phyloP scores from a whole-genome alignment of 2,329 filamentous ascomycete genomes.

The Arthrinium phaeospermum region DNA sequence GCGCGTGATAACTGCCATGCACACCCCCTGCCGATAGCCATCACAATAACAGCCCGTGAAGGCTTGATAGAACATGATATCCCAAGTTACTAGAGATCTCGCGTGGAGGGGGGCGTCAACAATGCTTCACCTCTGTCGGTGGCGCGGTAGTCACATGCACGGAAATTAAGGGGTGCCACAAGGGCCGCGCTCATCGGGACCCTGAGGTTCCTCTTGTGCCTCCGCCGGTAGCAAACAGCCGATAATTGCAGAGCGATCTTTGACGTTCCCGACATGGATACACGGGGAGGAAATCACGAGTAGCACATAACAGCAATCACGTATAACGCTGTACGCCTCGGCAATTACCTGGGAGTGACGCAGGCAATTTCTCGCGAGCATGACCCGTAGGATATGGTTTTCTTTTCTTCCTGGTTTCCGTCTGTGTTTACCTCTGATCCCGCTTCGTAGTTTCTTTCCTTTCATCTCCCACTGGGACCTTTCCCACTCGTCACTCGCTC shows the following conservation, averaged over 20 bases:
- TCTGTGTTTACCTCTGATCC: neutral
- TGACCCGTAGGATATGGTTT: neutral
- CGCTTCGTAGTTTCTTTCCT: too few species aligned
- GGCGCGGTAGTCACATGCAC: neutral
- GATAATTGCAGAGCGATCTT: neutral
- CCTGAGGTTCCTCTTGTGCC: neutral
- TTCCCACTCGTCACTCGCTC: neutral
- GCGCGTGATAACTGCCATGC: too few species aligned
- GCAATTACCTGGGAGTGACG: constrained; percentile 7
- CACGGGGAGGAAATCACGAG: neutral
- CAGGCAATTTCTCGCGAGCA: neutral
- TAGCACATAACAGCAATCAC: neutral
- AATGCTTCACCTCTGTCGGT: neutral
- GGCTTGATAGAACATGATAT: too few species aligned
- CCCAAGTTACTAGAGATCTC: too few species aligned
- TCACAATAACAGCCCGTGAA: too few species aligned
- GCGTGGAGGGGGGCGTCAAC: neutral
- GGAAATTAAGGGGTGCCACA: neutral
- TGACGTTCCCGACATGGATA: neutral
- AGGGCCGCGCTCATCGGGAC: neutral
- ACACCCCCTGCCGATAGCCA: too few species aligned
- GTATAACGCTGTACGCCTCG: neutral
- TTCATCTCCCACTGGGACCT: neutral
- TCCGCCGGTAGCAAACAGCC: neutral
- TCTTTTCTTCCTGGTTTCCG: neutral